A percentile compares a stretch with the other conserved stretches of the same genome.
Conservation (phyloP, 371 early-diverging fungal species). For the Rhizopus stolonifer region DNA sequence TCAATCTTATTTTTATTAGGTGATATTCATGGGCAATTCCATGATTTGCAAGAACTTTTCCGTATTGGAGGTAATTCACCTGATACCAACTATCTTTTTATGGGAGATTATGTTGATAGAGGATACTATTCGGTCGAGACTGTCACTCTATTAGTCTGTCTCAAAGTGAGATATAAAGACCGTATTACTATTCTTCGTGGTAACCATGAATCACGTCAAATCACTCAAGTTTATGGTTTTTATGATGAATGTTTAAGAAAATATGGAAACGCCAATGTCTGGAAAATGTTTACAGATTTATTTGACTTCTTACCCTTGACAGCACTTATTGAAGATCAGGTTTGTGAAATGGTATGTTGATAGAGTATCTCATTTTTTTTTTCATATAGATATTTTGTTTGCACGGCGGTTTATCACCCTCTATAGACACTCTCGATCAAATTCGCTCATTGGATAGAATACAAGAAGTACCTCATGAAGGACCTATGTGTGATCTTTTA, state of each 20-base stretch:
- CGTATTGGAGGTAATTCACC: conserved; percentile 97
- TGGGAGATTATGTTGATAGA: conserved; percentile 99
- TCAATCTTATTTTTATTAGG: conserved; percentile 18
- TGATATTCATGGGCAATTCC: conserved; percentile 99
- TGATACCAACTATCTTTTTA: conserved; percentile 96
- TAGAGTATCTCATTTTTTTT: neutral
- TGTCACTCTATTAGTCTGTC: conserved; percentile 88
- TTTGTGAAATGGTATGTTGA: conserved; percentile 6
- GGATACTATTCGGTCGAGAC: conserved; percentile 99
- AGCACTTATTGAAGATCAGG: conserved; percentile 73
- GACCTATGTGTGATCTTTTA: conserved; percentile 96
- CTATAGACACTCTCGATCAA: conserved; percentile 96
- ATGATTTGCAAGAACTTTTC: conserved; percentile 97
- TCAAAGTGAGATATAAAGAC: conserved; percentile 97
- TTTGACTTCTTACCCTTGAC: conserved; percentile 99
- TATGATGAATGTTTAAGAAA: conserved; percentile 93
- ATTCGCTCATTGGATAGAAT: conserved; percentile 96
- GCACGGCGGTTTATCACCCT: conserved; percentile 99
- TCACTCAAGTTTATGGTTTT: conserved; percentile 99
- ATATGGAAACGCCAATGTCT: conserved; percentile 97
- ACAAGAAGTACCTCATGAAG: conserved; percentile 99
- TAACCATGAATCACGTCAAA: conserved; percentile 98
- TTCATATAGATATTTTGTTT: conserved; percentile 83
- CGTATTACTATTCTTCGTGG: conserved; percentile 97
- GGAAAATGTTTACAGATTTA: conserved; percentile 98